A percentile compares a stretch with the other conserved stretches of the same genome.
phyloP scores from a whole-genome alignment of 768 basidiomycete species.

The Daedaleopsis nitida region DNA sequence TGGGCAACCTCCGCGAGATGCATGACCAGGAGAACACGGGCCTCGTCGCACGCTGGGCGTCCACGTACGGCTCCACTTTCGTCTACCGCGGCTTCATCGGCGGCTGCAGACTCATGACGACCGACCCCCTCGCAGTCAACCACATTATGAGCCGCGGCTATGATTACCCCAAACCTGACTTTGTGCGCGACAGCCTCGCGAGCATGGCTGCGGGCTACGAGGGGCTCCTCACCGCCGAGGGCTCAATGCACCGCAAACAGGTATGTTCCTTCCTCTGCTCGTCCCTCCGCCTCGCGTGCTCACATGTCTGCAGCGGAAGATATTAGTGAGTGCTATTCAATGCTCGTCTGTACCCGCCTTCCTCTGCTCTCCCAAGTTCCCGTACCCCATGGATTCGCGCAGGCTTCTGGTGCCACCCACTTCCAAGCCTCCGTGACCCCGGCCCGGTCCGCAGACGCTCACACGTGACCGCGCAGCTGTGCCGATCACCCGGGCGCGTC shows the following conservation, averaged over 20 bases:
- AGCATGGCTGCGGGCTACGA: conserved; percentile 53
- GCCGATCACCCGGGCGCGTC: conserved; percentile 4
- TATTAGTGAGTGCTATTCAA: conserved; percentile 41
- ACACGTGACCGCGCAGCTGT: conserved; percentile 16
- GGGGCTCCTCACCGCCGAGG: conserved; percentile 54
- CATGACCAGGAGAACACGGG: conserved; percentile 61
- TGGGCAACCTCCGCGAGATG: conserved; percentile 55
- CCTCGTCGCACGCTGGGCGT: conserved; percentile 49
- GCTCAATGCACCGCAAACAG: conserved; percentile 58
- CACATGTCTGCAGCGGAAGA: conserved; percentile 43
- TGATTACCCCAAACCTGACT: conserved; percentile 64
- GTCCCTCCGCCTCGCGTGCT: background rate
- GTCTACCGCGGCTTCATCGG: conserved; percentile 55
- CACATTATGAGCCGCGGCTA: conserved; percentile 60
- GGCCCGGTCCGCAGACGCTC: conserved; percentile 6
- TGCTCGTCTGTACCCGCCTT: conserved; percentile 5
- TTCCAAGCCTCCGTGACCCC: background rate
- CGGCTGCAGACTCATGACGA: conserved; percentile 56
- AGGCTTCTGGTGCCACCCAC: background rate
- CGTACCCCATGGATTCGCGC: background rate
- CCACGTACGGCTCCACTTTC: conserved; percentile 48
- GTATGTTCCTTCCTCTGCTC: conserved; percentile 28
- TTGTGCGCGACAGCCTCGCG: conserved; percentile 51
- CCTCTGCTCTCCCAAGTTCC: conserved; percentile 11
- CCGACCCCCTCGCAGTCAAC: conserved; percentile 56